A percentile compares a stretch with the other conserved stretches of the same genome.
These are phyloP conservation scores for Phytophthora macrochlamydospora DNA, from an alignment of 352 stramenopile species.

Conservation along the genomic window DNA sequence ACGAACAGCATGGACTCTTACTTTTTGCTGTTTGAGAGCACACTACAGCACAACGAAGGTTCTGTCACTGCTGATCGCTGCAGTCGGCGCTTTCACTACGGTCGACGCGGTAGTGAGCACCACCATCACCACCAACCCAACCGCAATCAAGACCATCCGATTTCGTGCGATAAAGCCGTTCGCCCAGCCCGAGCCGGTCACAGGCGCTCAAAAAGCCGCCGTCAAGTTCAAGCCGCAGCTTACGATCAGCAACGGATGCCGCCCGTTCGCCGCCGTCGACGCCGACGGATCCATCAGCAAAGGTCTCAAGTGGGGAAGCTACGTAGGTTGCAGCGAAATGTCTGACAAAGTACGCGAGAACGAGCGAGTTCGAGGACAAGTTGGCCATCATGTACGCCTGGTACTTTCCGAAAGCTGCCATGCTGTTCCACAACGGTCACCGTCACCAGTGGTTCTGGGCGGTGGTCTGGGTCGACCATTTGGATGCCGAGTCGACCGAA, in stretches of 20 bases:
- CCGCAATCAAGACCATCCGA: background rate
- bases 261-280: conserved; percentile 14
- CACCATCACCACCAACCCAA: background rate
- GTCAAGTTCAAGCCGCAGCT: conserved; percentile 19
- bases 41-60: conserved; percentile 8
- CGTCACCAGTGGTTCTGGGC: conserved; percentile 43
- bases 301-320: background rate
- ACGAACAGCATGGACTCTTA: background rate
- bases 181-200: conserved; percentile 5
- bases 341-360: conserved; percentile 25
- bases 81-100: background rate
- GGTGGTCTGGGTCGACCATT: conserved; percentile 47
- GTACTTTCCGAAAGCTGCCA: conserved; percentile 44
- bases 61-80: background rate
- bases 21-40: background rate
- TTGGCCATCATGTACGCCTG: conserved; percentile 40
- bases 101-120: conserved; percentile 2
- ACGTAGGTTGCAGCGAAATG: conserved; percentile 7
- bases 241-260: conserved; percentile 12
- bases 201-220: conserved; percentile 12
- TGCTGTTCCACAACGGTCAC: conserved; percentile 21
- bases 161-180: conserved; percentile 12
- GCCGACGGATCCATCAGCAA: conserved; percentile 3
- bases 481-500: conserved; percentile 9
- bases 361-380: conserved; percentile 19